Base-by-base conservation (phyloP, 2,329 filamentous ascomycete species). In the Davidsoniella eucalypti region DNA sequence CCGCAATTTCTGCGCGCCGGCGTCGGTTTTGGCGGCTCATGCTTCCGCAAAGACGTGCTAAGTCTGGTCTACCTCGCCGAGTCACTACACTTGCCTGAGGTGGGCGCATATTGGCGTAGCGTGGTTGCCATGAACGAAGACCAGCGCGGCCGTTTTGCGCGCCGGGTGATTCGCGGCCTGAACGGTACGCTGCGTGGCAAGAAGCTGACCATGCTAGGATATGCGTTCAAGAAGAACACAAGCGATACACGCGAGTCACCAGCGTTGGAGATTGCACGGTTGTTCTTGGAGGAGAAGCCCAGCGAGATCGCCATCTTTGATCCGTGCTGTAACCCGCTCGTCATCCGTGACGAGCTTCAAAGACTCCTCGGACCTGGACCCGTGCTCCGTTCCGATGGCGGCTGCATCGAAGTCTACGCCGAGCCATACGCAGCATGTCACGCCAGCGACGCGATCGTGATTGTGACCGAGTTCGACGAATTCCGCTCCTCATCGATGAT, bases 181-280 rank as follows among this genome's bases (percentile, higher is more conserved):
- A 79, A 84, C 64, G 79, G 80, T 60, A 84, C 79, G 8, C 67
- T 87, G 5, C 69, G 70, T 2, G 73, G 75, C 53, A 86, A 86
- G 68, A 86, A 84, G 64, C 67, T 87, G 12, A 72, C 80, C 2
- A 68, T 88, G 2, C 70, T 88, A 5, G 84, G 84, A 3, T 87
- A 81, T 57, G 80, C 83, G 7, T 88, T 85, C 67, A 88, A 90
- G 69, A 83, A 84, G 64, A 75, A 86, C 61, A 88, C 84, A 0
- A 76, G 75, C 18, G 84, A 88, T 60, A 84, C 81, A 4, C 73
- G 84, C 37, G 83, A 87, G 61, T 78, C 76, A 41, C 76, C 81
- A 0, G 79, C 81, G 0, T 70, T 84, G 18, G 77, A 80, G 56
- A 75, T 85, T 55, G 76, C 86, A 62, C 74, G 73, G 55, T 71